Evolutionary conservation across 768 basidiomycete species (phyloP).

Genomic region (Neoboletus magnificus): DNA sequence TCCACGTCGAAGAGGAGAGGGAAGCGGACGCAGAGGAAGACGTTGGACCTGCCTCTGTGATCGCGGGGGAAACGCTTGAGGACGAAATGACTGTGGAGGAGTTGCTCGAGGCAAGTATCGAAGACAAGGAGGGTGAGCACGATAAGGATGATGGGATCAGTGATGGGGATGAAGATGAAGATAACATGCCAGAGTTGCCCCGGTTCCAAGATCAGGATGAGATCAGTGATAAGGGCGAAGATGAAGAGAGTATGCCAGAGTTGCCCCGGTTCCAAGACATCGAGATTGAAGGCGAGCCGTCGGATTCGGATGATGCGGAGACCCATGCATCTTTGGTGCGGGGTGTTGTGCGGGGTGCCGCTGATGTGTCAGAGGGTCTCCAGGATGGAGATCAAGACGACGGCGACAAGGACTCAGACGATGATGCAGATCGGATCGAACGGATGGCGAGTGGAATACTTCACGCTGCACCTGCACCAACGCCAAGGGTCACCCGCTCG

Average conservation of each 20-base stretch:
- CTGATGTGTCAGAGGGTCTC: neutral
- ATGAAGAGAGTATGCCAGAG: neutral
- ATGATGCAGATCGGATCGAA: conserved; percentile 11
- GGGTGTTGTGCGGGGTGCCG: neutral
- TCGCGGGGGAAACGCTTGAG: conserved; percentile 5
- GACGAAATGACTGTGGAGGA: conserved; percentile 26
- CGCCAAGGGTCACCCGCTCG: conserved; percentile 10
- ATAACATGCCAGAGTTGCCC: neutral
- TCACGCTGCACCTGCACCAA: neutral
- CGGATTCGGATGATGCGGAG: conserved; percentile 31
- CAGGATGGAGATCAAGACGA: neutral
- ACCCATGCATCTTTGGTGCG: conserved; percentile 18
- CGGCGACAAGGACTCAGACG: neutral
- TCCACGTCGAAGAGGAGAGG: neutral
- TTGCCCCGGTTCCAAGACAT: conserved; percentile 13
- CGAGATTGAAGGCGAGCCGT: conserved; percentile 8
- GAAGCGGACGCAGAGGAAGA: neutral
- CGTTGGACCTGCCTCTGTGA: neutral
- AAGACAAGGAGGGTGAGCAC: neutral
- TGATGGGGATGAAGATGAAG: neutral
- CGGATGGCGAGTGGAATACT: conserved; percentile 13
- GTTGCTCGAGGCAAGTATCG: conserved; percentile 12
- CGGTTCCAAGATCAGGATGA: conserved; percentile 14
- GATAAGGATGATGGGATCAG: neutral
- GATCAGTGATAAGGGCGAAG: no score